Percentiles rank a stretch among this genome's conserved stretches.
phyloP scores from a whole-genome alignment of 1,284 basidiomycete genomes.

The Naganishia liquefaciens region DNA sequence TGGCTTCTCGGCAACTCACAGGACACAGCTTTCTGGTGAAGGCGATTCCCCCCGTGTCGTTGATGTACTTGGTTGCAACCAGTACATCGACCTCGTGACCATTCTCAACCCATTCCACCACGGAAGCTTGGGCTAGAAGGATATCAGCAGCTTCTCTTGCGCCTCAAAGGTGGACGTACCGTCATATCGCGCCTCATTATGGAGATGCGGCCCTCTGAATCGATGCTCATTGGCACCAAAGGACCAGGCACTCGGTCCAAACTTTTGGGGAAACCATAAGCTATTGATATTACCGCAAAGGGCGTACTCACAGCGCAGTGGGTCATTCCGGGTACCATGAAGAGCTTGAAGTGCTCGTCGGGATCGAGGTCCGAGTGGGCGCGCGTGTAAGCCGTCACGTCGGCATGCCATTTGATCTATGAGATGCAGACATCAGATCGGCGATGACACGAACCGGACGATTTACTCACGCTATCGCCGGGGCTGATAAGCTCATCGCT shows the following conservation, averaged over 20 bases:
- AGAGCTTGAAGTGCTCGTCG: conserved; percentile 54
- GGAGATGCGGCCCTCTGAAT: conserved; percentile 3
- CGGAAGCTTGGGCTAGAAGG: conserved; percentile 46
- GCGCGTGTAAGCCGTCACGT: conserved; percentile 36
- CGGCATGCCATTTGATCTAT: conserved; percentile 22
- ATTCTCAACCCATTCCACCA: conserved; percentile 56
- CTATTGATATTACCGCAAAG: conserved; percentile 37
- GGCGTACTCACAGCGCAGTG: conserved; percentile 49
- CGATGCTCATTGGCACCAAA: conserved; percentile 13
- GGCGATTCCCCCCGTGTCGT: conserved; percentile 4
- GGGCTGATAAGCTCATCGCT: conserved; percentile 52
- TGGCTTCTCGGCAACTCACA: background rate
- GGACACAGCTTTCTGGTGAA: conserved; percentile 28
- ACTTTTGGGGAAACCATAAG: conserved; percentile 35
- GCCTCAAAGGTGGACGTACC: background rate
- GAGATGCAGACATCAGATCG: no score
- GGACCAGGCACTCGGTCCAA: conserved; percentile 8
- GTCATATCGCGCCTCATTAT: conserved; percentile 7
- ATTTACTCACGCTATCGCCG: conserved; percentile 36
- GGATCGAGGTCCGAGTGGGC: conserved; percentile 41
- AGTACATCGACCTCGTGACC: conserved; percentile 49
- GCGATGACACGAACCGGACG: background rate
- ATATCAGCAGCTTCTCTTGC: conserved; percentile 4
- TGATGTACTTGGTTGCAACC: conserved; percentile 41
- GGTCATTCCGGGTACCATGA: conserved; percentile 56